Conservation (phyloP, 257 asterid genomes). For the Henckelia pumila region DNA sequence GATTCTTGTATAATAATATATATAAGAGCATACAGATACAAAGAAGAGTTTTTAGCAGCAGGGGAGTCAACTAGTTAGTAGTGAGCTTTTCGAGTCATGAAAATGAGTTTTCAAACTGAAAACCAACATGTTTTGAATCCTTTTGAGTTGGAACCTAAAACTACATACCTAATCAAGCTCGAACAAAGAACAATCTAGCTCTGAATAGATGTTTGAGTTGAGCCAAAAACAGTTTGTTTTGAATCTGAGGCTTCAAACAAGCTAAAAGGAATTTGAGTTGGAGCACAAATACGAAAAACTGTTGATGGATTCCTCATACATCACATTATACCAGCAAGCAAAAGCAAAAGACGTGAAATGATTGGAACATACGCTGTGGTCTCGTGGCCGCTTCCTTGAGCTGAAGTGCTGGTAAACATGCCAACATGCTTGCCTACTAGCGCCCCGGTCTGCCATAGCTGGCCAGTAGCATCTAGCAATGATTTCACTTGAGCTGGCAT, state of each 20-base stretch:
- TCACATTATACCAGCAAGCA: neutral
- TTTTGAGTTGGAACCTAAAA: too few relatives aligned
- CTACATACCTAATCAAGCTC: neutral
- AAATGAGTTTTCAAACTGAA: too few relatives aligned
- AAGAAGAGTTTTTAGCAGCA: too few relatives aligned
- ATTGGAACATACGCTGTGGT: conserved; percentile 51
- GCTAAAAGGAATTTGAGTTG: neutral
- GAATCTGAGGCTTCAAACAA: neutral
- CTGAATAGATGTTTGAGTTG: neutral
- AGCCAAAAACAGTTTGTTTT: neutral
- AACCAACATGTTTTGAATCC: neutral
- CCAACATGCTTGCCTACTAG: conserved; percentile 69
- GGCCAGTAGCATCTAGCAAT: conserved; percentile 58
- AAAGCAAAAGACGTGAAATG: neutral
- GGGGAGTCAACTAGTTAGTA: too few relatives aligned
- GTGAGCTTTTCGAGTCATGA: too few relatives aligned
- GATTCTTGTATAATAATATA: too few relatives aligned
- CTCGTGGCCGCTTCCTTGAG: conserved; percentile 74
- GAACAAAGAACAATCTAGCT: neutral
- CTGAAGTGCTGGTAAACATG: conserved; percentile 54
- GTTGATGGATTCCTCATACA: neutral
- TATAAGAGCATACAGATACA: too few relatives aligned
- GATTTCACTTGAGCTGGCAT: conserved; percentile 69
- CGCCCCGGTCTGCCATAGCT: conserved; percentile 47
- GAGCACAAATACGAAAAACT: neutral